These are phyloP conservation scores for Saccharomyces hybrid DNA, from an alignment of 1,139 yeast genomes.

Conservation along the genomic window DNA sequence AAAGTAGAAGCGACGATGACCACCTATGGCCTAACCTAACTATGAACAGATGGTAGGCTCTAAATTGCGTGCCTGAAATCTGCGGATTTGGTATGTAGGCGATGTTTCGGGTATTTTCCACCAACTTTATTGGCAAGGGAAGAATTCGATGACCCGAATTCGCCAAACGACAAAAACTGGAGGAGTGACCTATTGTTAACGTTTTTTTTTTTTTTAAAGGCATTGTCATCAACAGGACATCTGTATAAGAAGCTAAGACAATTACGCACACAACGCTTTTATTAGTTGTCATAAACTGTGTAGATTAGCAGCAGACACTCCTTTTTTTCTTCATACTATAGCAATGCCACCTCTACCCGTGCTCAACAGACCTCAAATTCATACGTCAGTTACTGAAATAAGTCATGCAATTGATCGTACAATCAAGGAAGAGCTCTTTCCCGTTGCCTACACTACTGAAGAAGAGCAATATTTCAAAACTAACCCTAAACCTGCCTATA, in stretches of 20 bases:
- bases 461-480: constrained; percentile 69
- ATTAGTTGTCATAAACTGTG: not conserved
- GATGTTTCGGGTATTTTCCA: not conserved
- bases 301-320: not conserved
- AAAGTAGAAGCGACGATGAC: no score
- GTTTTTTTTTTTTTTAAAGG: not conserved
- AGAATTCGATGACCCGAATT: constrained; percentile 1
- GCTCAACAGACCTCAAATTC: constrained; percentile 21
- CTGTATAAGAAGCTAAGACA: not conserved
- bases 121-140: not conserved
- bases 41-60: not conserved
- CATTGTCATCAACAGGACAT: not conserved
- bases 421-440: constrained; percentile 53
- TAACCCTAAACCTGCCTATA: constrained; percentile 68
- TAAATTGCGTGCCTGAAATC: not conserved
- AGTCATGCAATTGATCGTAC: constrained; percentile 71
- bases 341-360: not conserved
- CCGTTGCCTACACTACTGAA: constrained; percentile 66
- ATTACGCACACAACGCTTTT: not conserved
- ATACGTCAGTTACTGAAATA: constrained; percentile 66
- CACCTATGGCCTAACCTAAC: not conserved
- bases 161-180: not conserved
- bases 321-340: not conserved
- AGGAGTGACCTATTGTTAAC: not conserved
- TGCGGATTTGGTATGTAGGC: not conserved